phyloP scores from a whole-genome alignment of 176 grass and related monocot species.

The Tillandsia leiboldiana region DNA sequence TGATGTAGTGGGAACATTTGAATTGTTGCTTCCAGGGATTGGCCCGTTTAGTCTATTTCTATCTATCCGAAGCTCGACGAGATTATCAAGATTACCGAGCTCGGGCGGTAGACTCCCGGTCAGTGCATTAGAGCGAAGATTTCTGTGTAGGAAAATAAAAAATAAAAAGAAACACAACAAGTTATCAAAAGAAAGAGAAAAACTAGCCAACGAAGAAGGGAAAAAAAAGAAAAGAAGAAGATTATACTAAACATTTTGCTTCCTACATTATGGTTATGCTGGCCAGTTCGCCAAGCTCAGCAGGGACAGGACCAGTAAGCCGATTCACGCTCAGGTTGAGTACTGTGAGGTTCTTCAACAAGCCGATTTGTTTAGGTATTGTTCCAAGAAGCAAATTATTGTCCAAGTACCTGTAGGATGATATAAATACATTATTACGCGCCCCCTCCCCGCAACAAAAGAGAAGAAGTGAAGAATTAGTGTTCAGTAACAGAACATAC shows the following conservation, averaged over 20 bases:
- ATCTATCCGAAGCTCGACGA: slow-evolving; percentile 68
- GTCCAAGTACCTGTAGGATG: slow-evolving; percentile 58
- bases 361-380: slow-evolving; percentile 59
- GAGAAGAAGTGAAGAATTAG: background rate
- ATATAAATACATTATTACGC: background rate
- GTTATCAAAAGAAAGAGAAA: background rate
- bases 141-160: slow-evolving; percentile 28
- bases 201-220: slow-evolving; percentile 1
- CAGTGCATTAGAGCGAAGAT: slow-evolving; percentile 80
- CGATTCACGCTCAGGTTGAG: slow-evolving; percentile 80
- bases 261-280: slow-evolving; percentile 67
- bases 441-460: slow-evolving; percentile 15
- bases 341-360: slow-evolving; percentile 53
- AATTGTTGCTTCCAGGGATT: slow-evolving; percentile 46
- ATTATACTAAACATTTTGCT: background rate
- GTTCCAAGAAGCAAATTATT: slow-evolving; percentile 74
- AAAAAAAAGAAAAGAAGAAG: background rate
- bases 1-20: slow-evolving; percentile 37
- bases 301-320: slow-evolving; percentile 67
- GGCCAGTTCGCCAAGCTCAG: slow-evolving; percentile 42
- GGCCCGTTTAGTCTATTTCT: slow-evolving; percentile 71
- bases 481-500: slow-evolving; percentile 32
- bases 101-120: slow-evolving; percentile 60
- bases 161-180: slow-evolving; percentile 2
- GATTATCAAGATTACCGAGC: slow-evolving; percentile 69